These are phyloP conservation scores for Camellia oleifera DNA, from an alignment of 179 eudicot species.

Conservation along the genomic window DNA sequence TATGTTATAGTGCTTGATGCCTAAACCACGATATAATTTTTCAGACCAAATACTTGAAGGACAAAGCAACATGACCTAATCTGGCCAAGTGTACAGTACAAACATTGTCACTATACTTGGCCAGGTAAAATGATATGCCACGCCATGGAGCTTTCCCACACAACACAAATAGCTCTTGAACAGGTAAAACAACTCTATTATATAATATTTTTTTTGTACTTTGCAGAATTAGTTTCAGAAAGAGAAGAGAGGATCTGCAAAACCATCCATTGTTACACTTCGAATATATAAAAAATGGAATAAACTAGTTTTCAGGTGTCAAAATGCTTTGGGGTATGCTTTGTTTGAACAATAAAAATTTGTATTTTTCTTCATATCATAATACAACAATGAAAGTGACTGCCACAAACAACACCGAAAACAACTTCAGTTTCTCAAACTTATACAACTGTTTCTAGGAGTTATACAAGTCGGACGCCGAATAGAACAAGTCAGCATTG, in stretches of 20 bases:
- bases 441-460: neutral
- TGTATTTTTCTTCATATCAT: neutral
- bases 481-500: conserved; percentile 45
- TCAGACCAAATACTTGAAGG: too few species aligned
- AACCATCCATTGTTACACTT: neutral
- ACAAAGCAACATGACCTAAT: neutral
- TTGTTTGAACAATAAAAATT: neutral
- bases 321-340: neutral
- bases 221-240: neutral
- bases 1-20: too few species aligned
- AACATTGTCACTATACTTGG: neutral
- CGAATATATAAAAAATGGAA: neutral
- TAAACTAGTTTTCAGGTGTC: neutral
- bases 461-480: conserved; percentile 18
- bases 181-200: neutral
- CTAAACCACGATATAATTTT: too few species aligned
- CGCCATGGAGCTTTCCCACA: too few species aligned
- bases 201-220: neutral
- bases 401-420: neutral
- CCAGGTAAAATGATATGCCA: neutral
- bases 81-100: neutral
- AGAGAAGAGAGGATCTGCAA: neutral
- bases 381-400: neutral
- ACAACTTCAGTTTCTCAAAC: neutral
- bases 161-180: too few species aligned